Evolutionary conservation across 148 eudicot genomes (phyloP), one percentile per base, ranked within the genome.

Genomic region (Fagopyrum esculentum): DNA sequence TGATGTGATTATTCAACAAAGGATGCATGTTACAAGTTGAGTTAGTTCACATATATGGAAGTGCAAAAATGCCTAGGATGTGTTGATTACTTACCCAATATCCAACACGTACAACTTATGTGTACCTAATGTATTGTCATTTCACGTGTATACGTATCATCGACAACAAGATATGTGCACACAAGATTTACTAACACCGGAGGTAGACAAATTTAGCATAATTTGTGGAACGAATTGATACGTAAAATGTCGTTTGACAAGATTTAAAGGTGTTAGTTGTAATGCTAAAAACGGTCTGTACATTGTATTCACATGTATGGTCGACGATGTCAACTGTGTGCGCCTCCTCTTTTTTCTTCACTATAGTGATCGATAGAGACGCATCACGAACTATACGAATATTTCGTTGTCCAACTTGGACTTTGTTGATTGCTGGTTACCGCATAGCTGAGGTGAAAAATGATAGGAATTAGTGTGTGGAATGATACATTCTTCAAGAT

Each of bases 1-100:
- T 15, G 71, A 66, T 66, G 71, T 66, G 71, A 66, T 40, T 43
- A 13, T 5, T 66, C 71, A 43, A 66, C 71, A 66, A 66, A 66
- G 52, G 19, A 40, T 35, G 45, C 19, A 66, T 66, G 47, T 40
- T 66, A 66, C 71, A 12, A 66, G 71, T 43, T 66, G 46, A 40
- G 35, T 66, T 43, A 13, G 0, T 35, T 40, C 43, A 11, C 69
- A 63, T 4, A 29, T 43, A 29, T 63, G 69, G 69, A 63, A 30
- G 69, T 29, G 4, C n/a, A 63, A 63, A 63, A 29, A 63, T 63
- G 69, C 44, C 44, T 30, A 63, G 69, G n/a, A 29, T 29, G 43
- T 40, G 17, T 66, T 40, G 19, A 57, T 2, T 6, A 1, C 9
- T 15, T 52, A 29, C 43, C 68, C 68, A 12, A 40, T 66, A 6